phyloP scores from a whole-genome alignment of 441 rosid species.

The Erysimum pusillum region DNA sequence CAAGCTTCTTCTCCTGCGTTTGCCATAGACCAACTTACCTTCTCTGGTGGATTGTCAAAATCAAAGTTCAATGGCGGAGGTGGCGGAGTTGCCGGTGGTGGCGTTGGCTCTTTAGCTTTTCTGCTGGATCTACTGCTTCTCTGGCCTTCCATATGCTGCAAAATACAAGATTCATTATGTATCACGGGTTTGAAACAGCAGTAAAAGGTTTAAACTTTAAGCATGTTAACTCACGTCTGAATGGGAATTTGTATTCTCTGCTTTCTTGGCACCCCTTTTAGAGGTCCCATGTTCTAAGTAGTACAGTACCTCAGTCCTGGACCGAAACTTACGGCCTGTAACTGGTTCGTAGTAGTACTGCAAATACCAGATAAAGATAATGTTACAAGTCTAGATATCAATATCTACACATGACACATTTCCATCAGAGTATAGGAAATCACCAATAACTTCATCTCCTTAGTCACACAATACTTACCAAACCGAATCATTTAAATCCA shows the following conservation, averaged over 20 bases:
- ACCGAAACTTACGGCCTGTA: conserved; percentile 68
- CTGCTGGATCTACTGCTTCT: conserved; percentile 28
- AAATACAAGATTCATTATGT: neutral
- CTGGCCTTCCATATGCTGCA: conserved; percentile 32
- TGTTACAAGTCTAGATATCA: conserved; percentile 4
- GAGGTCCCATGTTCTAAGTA: conserved; percentile 70
- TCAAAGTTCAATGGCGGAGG: conserved; percentile 55
- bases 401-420: neutral
- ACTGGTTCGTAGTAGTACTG: conserved; percentile 83
- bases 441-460: conserved; percentile 8
- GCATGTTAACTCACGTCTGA: conserved; percentile 54
- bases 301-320: conserved; percentile 73
- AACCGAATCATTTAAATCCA: neutral
- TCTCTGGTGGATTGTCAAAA: conserved; percentile 61
- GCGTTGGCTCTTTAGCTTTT: conserved; percentile 26
- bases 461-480: neutral
- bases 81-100: neutral
- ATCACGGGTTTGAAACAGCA: neutral
- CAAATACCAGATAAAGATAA: conserved; percentile 28
- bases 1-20: conserved; percentile 52
- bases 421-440: neutral
- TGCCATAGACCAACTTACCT: conserved; percentile 65
- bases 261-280: conserved; percentile 49
- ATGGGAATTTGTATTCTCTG: conserved; percentile 48
- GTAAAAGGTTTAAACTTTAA: conserved; percentile 22